A percentile compares a stretch with the other conserved stretches of the same genome.
Evolutionary conservation across 352 stramenopile species (phyloP).

Genomic region (Aphanomyces invadans): DNA sequence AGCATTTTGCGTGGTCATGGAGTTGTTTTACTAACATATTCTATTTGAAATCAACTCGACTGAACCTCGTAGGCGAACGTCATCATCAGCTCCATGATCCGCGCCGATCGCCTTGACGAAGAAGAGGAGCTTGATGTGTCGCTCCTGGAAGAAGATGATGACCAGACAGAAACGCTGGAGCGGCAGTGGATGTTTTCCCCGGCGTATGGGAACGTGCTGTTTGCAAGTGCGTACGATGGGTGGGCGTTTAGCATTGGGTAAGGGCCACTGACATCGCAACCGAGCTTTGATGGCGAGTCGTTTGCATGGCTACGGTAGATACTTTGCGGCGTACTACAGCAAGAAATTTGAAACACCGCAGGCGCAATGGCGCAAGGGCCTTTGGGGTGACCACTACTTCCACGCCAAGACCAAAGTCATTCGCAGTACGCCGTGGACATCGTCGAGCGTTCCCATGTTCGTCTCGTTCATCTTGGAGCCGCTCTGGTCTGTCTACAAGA

Average conservation of each 20-base stretch:
- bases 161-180: conserved; percentile 57
- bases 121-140: conserved; percentile 26
- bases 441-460: conserved; percentile 84
- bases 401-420: conserved; percentile 89
- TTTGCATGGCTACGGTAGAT: conserved; percentile 12
- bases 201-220: conserved; percentile 88
- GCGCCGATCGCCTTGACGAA: conserved; percentile 55
- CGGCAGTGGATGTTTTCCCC: conserved; percentile 82
- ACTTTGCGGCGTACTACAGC: conserved; percentile 64
- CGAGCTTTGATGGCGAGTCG: not conserved
- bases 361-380: conserved; percentile 53
- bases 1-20: too few relatives aligned
- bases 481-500: conserved; percentile 85
- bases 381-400: conserved; percentile 91
- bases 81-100: conserved; percentile 75
- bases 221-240: conserved; percentile 85
- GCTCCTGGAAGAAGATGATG: conserved; percentile 37
- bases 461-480: conserved; percentile 87
- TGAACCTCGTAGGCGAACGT: conserved; percentile 43
- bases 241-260: conserved; percentile 87
- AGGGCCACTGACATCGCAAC: too few relatives aligned
- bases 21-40: too few relatives aligned
- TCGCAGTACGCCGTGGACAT: conserved; percentile 61
- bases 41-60: not conserved
- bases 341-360: conserved; percentile 63